These are phyloP conservation scores for Protostelium mycophagum DNA, from an alignment of 78 protist species.

Conservation along the genomic window DNA sequence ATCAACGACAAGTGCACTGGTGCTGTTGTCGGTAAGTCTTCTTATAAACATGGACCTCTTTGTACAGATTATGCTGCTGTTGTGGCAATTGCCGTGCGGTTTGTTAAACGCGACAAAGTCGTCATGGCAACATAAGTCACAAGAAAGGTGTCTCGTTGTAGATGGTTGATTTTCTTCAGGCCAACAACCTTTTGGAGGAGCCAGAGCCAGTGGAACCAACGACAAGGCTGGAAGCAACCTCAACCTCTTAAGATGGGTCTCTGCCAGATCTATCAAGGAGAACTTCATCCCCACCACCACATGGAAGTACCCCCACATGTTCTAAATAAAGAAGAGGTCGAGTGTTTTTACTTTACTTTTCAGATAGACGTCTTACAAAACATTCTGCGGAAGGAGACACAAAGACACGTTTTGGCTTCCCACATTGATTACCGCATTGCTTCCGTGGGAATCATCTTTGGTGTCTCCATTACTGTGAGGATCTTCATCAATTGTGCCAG, in stretches of 20 bases:
- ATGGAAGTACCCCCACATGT: slow-evolving; percentile 72
- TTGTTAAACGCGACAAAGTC: not conserved
- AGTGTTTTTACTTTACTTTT: too few relatives aligned
- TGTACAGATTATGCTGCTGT: too few relatives aligned
- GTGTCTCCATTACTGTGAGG: too few relatives aligned
- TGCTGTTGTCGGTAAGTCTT: slow-evolving; percentile 85
- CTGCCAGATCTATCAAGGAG: slow-evolving; percentile 88
- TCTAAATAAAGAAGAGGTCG: not conserved
- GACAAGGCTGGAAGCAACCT: slow-evolving; percentile 89
- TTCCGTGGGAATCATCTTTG: too few relatives aligned
- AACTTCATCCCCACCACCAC: slow-evolving; percentile 52
- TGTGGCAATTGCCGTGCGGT: slow-evolving; percentile 84
- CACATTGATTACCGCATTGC: too few relatives aligned
- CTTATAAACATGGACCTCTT: too few relatives aligned
- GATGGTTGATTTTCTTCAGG: too few relatives aligned
- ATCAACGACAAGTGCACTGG: slow-evolving; percentile 95
- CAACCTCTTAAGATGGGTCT: slow-evolving; percentile 71
- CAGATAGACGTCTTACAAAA: too few relatives aligned
- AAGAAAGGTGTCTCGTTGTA: too few relatives aligned
- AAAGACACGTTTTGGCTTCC: too few relatives aligned
- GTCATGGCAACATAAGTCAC: not conserved
- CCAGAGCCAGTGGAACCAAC: slow-evolving; percentile 86
- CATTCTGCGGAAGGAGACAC: too few relatives aligned
- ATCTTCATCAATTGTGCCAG: too few relatives aligned
- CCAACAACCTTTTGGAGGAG: slow-evolving; percentile 84